Conservation (phyloP, 352 stramenopile genomes). For the Phytophthora foliorum region DNA sequence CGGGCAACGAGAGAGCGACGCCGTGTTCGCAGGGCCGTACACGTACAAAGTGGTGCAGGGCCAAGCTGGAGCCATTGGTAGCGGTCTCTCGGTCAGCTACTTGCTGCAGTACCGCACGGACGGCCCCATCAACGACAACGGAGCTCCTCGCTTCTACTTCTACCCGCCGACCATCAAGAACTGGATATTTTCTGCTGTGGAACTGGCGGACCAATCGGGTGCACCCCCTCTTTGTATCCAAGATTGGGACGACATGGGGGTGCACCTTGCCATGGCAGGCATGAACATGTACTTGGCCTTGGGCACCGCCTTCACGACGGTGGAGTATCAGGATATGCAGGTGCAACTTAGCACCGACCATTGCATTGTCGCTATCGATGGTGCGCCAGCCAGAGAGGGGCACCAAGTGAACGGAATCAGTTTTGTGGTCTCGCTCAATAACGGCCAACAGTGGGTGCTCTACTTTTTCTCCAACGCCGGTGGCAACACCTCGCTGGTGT, state of each 20-base stretch:
- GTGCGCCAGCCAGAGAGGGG: slow-evolving; percentile 42
- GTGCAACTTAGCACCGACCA: slow-evolving; percentile 75
- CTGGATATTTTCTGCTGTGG: slow-evolving; percentile 70
- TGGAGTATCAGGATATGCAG: slow-evolving; percentile 75
- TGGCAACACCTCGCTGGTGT: slow-evolving; percentile 36
- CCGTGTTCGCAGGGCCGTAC: slow-evolving; percentile 79
- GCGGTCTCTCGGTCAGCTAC: slow-evolving; percentile 73
- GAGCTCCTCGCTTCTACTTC: slow-evolving; percentile 87
- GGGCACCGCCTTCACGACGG: slow-evolving; percentile 82
- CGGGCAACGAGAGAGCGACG: slow-evolving; percentile 66
- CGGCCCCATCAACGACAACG: slow-evolving; percentile 80
- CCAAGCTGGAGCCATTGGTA: slow-evolving; percentile 43
- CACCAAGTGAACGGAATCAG: slow-evolving; percentile 47
- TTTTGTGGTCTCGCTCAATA: slow-evolving; percentile 80
- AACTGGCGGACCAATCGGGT: slow-evolving; percentile 38
- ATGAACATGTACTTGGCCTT: slow-evolving; percentile 72
- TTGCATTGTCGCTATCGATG: slow-evolving; percentile 68
- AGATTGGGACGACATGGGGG: slow-evolving; percentile 81
- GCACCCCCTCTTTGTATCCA: slow-evolving; percentile 55
- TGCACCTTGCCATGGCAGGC: slow-evolving; percentile 53
- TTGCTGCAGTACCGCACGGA: slow-evolving; percentile 78
- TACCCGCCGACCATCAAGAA: slow-evolving; percentile 82
- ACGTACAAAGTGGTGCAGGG: slow-evolving; percentile 63
- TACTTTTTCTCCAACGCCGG: slow-evolving; percentile 60
- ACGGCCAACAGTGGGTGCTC: slow-evolving; percentile 78